These are phyloP conservation scores for Gossypium gossypioides DNA, from an alignment of 441 rosid genomes.

Conservation along the genomic window DNA sequence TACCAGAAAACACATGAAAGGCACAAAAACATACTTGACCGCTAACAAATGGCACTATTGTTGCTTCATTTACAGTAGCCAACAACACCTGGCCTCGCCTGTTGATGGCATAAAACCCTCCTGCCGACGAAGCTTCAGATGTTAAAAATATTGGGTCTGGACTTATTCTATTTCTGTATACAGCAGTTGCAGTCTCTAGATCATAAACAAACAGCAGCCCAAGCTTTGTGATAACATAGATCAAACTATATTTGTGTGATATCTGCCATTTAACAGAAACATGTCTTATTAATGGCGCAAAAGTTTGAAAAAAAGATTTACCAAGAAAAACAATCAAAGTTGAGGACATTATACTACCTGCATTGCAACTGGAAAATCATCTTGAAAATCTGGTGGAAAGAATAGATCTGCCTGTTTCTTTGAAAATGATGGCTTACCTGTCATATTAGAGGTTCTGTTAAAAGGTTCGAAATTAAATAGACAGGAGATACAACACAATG, in stretches of 20 bases:
- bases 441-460: slow-evolving; percentile 12
- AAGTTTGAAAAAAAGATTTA: background rate
- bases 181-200: slow-evolving; percentile 95
- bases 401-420: slow-evolving; percentile 98
- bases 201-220: slow-evolving; percentile 98
- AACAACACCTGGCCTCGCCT: slow-evolving; percentile 95
- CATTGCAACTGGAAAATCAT: slow-evolving; percentile 99
- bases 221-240: slow-evolving; percentile 91
- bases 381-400: slow-evolving; percentile 99
- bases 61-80: slow-evolving; percentile 92
- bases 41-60: slow-evolving; percentile 89
- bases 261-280: slow-evolving; percentile 52
- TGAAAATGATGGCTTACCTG: slow-evolving; percentile 87
- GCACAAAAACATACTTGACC: slow-evolving; percentile 59
- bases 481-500: background rate
- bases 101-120: slow-evolving; percentile 94
- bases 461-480: background rate
- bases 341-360: slow-evolving; percentile 48
- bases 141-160: slow-evolving; percentile 99
- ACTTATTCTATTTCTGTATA: slow-evolving; percentile 92
- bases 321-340: slow-evolving; percentile 2
- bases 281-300: slow-evolving; percentile 15
- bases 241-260: slow-evolving; percentile 87
- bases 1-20: background rate
- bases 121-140: slow-evolving; percentile 76